Base-by-base conservation (phyloP, 169 alveolate species). In the Babesia sp. region DNA sequence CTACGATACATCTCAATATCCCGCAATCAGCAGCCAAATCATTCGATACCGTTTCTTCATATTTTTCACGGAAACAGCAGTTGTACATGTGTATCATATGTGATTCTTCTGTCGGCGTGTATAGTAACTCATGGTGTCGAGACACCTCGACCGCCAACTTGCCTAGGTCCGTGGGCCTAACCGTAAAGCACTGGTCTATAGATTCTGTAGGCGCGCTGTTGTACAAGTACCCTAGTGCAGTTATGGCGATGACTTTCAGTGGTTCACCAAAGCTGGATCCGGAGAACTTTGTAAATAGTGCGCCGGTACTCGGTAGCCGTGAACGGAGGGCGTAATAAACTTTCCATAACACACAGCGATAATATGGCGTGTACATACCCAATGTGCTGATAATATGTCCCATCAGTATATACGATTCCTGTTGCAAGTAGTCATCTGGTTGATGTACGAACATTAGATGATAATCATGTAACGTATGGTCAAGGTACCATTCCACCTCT, bases 211-310 rank as follows among this genome's bases (percentile, higher is more conserved):
- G 61, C 16, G 54, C 50, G 5, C 12, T 3, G 14, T 41, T 37
- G 63, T 48, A 64, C 18, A 64, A 2, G 33, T 64, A 64, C 24
- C 63, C 59, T 50, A 64, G 45, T 9, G 74, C 74, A 44, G 63
- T 46, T 36, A 64, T 28, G 22, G 61, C 74, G 7, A 64, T 22
- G 22, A 18, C 22, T 29, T 64, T 64, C 3, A 64, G 22, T 46
- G 28, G 50, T 11, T 64, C 74, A 11, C 36, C 33, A 24, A 64
- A 64, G 26, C 31, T 64, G 26, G 61, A 28, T 11, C 63, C 8
- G 34, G 74, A 12, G 37, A 64, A 64, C 26, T 64, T 64, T 6
- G 74, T 64, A 24, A 64, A 64, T 50, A 45, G 20, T 28, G 42
- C 59, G 4, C 48, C 74, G 16, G n/a, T 36, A 1, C 61, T 24